phyloP scores from a whole-genome alignment of 306 rosid genomes.

The Corylus heterophylla region DNA sequence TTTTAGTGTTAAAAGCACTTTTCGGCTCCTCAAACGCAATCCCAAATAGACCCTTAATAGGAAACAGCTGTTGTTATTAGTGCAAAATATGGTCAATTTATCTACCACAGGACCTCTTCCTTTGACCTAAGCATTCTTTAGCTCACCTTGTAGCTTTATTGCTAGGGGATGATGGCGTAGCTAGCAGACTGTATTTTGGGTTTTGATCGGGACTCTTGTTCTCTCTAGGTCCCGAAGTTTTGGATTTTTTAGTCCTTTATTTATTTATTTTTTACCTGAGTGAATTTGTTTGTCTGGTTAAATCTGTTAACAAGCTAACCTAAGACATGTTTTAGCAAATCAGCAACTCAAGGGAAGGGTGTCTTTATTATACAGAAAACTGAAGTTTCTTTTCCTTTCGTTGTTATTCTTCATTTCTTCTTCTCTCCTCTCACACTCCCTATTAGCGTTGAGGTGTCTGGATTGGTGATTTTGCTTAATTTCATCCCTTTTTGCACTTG shows the following conservation, averaged over 20 bases:
- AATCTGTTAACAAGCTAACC: neutral
- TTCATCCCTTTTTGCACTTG: constrained; percentile 6
- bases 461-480: neutral
- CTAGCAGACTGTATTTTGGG: neutral
- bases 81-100: neutral
- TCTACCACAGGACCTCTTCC: neutral
- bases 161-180: neutral
- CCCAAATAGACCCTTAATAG: neutral
- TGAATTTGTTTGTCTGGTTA: neutral
- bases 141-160: neutral
- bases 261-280: too few relatives aligned
- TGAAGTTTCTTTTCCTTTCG: neutral
- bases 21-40: too few relatives aligned
- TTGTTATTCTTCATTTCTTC: constrained; percentile 1
- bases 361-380: constrained; percentile 11
- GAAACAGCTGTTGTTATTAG: neutral
- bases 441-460: neutral
- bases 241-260: too few relatives aligned
- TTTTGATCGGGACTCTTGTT: neutral
- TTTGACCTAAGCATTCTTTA: neutral
- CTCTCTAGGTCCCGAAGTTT: neutral
- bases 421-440: constrained; percentile 5
- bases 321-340: neutral
- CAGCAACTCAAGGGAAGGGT: neutral
- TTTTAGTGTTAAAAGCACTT: too few relatives aligned